These are phyloP conservation scores for Chenopodium album DNA, from an alignment of 148 eudicot species.

Conservation along the genomic window DNA sequence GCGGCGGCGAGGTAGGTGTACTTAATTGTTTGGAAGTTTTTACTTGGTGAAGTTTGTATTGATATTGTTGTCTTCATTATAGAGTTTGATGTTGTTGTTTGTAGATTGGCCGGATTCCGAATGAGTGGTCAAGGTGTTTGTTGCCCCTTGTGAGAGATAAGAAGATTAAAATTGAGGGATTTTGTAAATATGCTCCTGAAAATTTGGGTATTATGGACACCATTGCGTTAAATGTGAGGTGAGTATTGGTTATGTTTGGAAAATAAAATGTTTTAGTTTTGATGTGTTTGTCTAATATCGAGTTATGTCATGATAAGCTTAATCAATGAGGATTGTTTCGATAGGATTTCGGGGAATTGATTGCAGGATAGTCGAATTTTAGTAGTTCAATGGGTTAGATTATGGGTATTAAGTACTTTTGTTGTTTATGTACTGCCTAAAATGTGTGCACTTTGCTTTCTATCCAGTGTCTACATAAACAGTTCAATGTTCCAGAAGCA, in stretches of 20 bases:
- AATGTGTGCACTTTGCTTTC: slow-evolving; percentile 11
- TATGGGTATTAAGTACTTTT: neutral
- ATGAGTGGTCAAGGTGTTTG: slow-evolving; percentile 93
- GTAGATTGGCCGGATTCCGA: slow-evolving; percentile 98
- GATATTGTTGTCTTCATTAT: neutral
- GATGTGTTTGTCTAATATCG: neutral
- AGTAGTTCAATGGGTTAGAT: neutral
- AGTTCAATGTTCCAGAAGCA: slow-evolving; percentile 70
- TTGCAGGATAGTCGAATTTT: neutral
- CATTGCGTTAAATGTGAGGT: slow-evolving; percentile 77
- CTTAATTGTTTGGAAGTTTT: neutral
- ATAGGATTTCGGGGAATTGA: neutral
- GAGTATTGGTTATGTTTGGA: neutral
- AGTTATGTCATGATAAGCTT: neutral
- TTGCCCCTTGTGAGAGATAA: slow-evolving; percentile 84
- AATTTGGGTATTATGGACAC: slow-evolving; percentile 81
- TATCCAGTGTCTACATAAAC: slow-evolving; percentile 70
- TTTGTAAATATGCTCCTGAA: slow-evolving; percentile 79
- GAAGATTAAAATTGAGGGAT: slow-evolving; percentile 64
- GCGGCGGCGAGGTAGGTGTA: slow-evolving; percentile 66
- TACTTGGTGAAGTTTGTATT: neutral
- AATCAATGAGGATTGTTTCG: neutral
- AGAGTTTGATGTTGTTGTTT: slow-evolving; percentile 8
- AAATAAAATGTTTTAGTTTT: neutral
- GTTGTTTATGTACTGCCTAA: neutral